Evolutionary conservation across 257 asterid species (phyloP).

Genomic region (Solanum boliviense): DNA sequence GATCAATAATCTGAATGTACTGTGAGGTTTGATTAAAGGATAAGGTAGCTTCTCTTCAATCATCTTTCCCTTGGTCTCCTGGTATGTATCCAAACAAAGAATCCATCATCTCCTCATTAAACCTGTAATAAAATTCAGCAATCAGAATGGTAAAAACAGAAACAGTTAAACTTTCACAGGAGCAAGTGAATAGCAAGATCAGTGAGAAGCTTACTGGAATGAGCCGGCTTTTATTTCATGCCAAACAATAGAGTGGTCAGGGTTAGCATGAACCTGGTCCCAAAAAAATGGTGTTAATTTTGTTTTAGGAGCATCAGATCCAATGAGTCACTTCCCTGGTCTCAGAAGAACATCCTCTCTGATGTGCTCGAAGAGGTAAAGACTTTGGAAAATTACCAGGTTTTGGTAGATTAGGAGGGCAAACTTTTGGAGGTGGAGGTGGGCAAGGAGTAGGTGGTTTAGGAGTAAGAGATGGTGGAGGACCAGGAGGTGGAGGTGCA

Average conservation of each 20-base stretch:
- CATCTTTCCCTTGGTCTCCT: slow-evolving; percentile 36
- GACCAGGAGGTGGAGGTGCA: slow-evolving; percentile 11
- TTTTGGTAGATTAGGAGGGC: slow-evolving; percentile 61
- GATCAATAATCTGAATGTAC: slow-evolving; percentile 69
- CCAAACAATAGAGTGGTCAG: slow-evolving; percentile 94
- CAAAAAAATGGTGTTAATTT: slow-evolving; percentile 89
- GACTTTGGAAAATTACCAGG: slow-evolving; percentile 25
- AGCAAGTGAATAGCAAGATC: not conserved
- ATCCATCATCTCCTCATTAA: slow-evolving; percentile 93
- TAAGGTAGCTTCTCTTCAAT: slow-evolving; percentile 20
- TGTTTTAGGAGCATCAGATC: slow-evolving; percentile 62
- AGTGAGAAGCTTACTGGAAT: slow-evolving; percentile 65
- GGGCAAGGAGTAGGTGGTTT: slow-evolving; percentile 55
- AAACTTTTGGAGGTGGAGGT: slow-evolving; percentile 74
- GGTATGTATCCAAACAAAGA: slow-evolving; percentile 61
- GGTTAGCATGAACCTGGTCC: slow-evolving; percentile 87
- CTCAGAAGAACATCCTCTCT: slow-evolving; percentile 23
- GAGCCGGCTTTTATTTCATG: slow-evolving; percentile 85
- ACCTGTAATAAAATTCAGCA: slow-evolving; percentile 27
- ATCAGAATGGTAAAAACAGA: not conserved
- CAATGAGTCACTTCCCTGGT: slow-evolving; percentile 22
- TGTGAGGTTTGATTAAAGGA: slow-evolving; percentile 31
- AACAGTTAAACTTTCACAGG: not conserved
- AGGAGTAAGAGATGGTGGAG: slow-evolving; percentile 41
- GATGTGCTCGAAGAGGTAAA: slow-evolving; percentile 41